Evolutionary conservation across 306 rosid species (phyloP).

Genomic region (Sicyos baderoa): DNA sequence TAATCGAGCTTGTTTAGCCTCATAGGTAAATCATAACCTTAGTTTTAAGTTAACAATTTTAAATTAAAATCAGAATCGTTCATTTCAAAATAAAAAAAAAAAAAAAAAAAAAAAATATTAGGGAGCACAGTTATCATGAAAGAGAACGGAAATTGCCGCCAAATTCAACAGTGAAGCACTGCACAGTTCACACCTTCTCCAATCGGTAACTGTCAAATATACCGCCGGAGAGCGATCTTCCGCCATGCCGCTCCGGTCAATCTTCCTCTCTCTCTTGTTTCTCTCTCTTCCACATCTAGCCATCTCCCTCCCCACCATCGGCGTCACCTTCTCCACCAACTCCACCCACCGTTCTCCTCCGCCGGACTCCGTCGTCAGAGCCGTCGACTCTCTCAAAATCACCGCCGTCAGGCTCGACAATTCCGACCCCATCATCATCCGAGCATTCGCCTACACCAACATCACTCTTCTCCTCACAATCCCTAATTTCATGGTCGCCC

Average conservation of each 20-base stretch:
- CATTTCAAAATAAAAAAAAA: too few relatives aligned
- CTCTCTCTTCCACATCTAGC: constrained; percentile 24
- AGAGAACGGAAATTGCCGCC: constrained; percentile 8
- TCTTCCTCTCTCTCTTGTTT: constrained; percentile 24
- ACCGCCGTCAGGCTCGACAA: constrained; percentile 45
- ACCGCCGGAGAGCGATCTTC: background rate
- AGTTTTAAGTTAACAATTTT: too few relatives aligned
- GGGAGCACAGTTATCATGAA: too few relatives aligned
- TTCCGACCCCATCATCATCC: constrained; percentile 48
- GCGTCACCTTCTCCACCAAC: constrained; percentile 41
- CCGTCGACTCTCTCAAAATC: constrained; percentile 33
- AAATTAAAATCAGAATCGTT: too few relatives aligned
- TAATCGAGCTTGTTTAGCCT: too few relatives aligned
- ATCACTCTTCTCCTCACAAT: constrained; percentile 54
- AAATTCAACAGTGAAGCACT: background rate
- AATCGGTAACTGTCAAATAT: background rate
- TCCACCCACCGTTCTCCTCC: constrained; percentile 1
- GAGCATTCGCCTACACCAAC: constrained; percentile 63
- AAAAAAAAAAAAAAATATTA: too few relatives aligned
- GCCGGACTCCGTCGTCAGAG: constrained; percentile 25
- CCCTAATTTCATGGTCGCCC: constrained; percentile 49
- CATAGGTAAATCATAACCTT: too few relatives aligned
- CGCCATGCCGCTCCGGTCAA: constrained; percentile 17
- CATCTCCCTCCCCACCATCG: constrained; percentile 36
- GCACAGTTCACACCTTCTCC: background rate